Percentiles rank a stretch among this genome's conserved stretches.
phyloP scores from a whole-genome alignment of 148 eudicot genomes.

The Vaccinium macrocarpon region DNA sequence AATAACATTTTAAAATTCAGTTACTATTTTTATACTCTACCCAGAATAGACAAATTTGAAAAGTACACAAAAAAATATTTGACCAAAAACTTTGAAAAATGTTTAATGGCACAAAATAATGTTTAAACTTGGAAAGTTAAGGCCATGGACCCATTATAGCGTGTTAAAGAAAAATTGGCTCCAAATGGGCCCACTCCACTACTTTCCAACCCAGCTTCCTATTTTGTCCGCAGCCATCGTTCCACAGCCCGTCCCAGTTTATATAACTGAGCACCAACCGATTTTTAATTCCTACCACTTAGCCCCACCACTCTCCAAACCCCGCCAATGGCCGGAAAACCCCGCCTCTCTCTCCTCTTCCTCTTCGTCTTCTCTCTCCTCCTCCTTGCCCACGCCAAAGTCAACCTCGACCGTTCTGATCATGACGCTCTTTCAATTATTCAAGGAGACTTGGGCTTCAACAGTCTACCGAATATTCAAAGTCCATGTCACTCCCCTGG shows the following conservation, averaged over 20 bases:
- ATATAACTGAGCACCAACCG: slow-evolving; percentile 17
- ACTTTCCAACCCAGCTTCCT: neutral
- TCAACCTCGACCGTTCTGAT: slow-evolving; percentile 46
- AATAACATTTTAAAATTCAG: no score
- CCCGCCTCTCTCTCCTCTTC: slow-evolving; percentile 23
- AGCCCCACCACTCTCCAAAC: slow-evolving; percentile 28
- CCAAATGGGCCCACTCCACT: neutral
- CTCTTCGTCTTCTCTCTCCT: slow-evolving; percentile 27
- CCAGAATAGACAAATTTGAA: no score
- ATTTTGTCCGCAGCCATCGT: neutral
- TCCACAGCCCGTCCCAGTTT: neutral
- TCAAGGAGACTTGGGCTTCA: slow-evolving; percentile 45
- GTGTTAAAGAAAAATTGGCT: neutral
- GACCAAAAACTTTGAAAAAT: no score
- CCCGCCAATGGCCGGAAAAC: slow-evolving; percentile 40
- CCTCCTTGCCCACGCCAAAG: slow-evolving; percentile 27
- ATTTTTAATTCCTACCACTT: neutral
- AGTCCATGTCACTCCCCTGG: slow-evolving; percentile 55
- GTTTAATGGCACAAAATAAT: no score
- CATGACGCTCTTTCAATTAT: slow-evolving; percentile 45
- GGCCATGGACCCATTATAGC: no score
- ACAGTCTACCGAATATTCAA: slow-evolving; percentile 23
- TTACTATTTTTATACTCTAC: no score
- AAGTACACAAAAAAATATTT: no score
- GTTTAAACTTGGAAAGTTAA: no score